phyloP scores from a whole-genome alignment of 108 stramenopile genomes.

The Cyclotella cryptica region DNA sequence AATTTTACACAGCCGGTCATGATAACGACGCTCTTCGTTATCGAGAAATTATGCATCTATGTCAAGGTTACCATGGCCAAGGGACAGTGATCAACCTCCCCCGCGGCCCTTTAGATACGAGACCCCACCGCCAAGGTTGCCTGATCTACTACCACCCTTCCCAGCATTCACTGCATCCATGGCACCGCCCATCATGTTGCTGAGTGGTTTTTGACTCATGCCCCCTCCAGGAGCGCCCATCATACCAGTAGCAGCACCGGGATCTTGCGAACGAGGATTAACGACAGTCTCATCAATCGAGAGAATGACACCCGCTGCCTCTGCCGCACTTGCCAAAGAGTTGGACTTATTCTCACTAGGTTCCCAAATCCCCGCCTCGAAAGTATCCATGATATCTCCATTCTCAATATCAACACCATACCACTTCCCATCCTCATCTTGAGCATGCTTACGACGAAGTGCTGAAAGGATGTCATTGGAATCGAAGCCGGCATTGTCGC shows the following conservation, averaged over 20 bases:
- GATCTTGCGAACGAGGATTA: slow-evolving; percentile 94
- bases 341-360: slow-evolving; percentile 97
- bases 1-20: too few relatives aligned
- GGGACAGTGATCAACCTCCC: neutral
- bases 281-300: slow-evolving; percentile 99
- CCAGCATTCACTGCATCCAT: slow-evolving; percentile 86
- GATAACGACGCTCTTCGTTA: neutral
- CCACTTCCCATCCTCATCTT: slow-evolving; percentile 89
- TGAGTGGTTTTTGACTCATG: slow-evolving; percentile 63
- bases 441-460: slow-evolving; percentile 91
- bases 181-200: slow-evolving; percentile 87
- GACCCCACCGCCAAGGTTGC: slow-evolving; percentile 86
- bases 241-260: slow-evolving; percentile 77
- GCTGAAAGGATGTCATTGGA: slow-evolving; percentile 96
- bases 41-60: neutral
- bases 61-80: too few relatives aligned
- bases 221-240: slow-evolving; percentile 61
- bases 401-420: slow-evolving; percentile 96
- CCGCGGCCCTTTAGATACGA: slow-evolving; percentile 90
- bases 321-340: slow-evolving; percentile 91
- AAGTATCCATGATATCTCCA: slow-evolving; percentile 96
- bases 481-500: slow-evolving; percentile 98
- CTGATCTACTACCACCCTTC: slow-evolving; percentile 79
- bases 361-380: slow-evolving; percentile 97
- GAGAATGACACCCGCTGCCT: slow-evolving; percentile 98